Evolutionary conservation across 1,284 basidiomycete species (phyloP), one percentile per base, ranked within the genome.

Genomic region (Rhodotorula sp.): DNA sequence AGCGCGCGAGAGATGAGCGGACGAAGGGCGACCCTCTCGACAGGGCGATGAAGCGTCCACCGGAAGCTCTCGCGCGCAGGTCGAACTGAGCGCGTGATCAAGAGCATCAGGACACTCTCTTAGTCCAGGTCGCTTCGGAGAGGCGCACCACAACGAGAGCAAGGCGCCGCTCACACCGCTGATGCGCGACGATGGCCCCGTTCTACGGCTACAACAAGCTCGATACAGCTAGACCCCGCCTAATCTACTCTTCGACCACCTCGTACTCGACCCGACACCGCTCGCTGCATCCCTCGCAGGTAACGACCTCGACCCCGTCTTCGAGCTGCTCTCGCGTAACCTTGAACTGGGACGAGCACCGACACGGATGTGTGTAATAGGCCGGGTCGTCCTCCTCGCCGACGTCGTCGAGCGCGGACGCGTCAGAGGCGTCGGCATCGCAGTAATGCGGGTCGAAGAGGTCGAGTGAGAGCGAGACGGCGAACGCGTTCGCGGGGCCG

Each of bases 271-370:
- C 83, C 4, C 80, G 77, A 7, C 83, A 78, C 76, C 82, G 81
- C 74, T 84, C 83, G 19, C 82, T 83, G 69, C 83, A 84, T 1
- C 83, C 83, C 17, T 80, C 81, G 73, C 83, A 84, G 1, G 81
- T 81, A 0, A 84, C 73, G 4, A 83, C 79, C 25, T 84, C 81
- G 3, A 84, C 80, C 0, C 81, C 82, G 19, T 81, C 77, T 72
- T 84, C 83, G 10, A 84, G 76, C 51, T 84, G 79, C 4, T 78
- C 75, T 19, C 76, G 61, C 7, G 81, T 80, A 67, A 84, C 81
- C n/a, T 69, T 66, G 70, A 82, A 83, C 34, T 77, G 57, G 29
- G 77, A 76, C 2, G 81, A 82, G 64, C 83, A 84, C 3, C 83
- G 75, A 66, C 83, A 84, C 1, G 80, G 79, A 54, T 82, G 78